Percentiles rank a stretch among this genome's conserved stretches.
Evolutionary conservation across 2,329 filamentous ascomycete genomes (phyloP).

Genomic region (Ophiobolus disseminans): DNA sequence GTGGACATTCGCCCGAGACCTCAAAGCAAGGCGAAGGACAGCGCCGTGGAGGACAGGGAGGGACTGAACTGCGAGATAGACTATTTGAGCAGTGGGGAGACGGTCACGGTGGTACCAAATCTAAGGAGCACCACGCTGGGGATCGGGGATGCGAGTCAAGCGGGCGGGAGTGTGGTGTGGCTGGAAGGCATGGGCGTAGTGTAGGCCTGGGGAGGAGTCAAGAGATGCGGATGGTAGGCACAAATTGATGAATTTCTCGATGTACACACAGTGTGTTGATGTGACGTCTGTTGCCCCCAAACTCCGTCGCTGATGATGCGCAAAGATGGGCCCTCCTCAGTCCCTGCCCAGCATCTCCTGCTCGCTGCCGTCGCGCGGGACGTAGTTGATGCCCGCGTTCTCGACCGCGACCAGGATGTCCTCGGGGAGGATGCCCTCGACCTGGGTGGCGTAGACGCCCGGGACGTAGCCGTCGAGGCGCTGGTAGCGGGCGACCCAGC

Average conservation of each 20-base stretch:
- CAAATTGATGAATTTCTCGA: neutral
- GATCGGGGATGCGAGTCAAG: conserved; percentile 36
- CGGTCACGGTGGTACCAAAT: conserved; percentile 76
- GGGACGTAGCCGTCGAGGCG: conserved; percentile 85
- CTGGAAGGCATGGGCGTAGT: conserved; percentile 31
- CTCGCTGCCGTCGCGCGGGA: conserved; percentile 55
- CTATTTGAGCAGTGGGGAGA: conserved; percentile 78
- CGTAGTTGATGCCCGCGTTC: conserved; percentile 66
- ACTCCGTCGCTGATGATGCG: conserved; percentile 39
- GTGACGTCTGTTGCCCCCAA: conserved; percentile 22
- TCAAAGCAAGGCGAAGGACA: conserved; percentile 55
- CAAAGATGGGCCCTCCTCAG: conserved; percentile 5
- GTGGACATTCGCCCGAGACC: conserved; percentile 75
- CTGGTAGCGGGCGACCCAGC: conserved; percentile 98
- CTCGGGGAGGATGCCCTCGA: conserved; percentile 75
- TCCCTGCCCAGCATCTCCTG: conserved; percentile 47
- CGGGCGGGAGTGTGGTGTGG: conserved; percentile 34
- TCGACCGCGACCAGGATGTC: conserved; percentile 64
- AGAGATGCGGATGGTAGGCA: too few species aligned
- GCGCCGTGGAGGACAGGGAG: conserved; percentile 21
- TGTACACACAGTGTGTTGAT: conserved; percentile 2
- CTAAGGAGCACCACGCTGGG: conserved; percentile 67
- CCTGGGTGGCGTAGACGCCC: conserved; percentile 94
- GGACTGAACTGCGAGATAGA: conserved; percentile 75
- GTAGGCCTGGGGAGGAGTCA: too few species aligned